These are phyloP conservation scores for Penicillium polonicum DNA, from an alignment of 2,329 filamentous ascomycete species.

Conservation along the genomic window DNA sequence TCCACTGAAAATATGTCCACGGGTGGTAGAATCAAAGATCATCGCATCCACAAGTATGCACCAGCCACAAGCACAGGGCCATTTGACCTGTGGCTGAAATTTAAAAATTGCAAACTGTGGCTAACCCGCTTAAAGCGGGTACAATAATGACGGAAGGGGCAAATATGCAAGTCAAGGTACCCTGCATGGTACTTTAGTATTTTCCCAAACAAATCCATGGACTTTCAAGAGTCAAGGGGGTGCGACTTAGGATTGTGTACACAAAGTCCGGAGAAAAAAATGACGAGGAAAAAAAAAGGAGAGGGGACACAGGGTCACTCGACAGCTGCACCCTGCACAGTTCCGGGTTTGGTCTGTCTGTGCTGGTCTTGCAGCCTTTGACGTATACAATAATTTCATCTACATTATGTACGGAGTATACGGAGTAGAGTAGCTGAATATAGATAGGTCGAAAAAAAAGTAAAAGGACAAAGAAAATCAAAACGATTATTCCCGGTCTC, in stretches of 20 bases:
- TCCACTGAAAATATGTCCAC: background rate
- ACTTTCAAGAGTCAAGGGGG: background rate
- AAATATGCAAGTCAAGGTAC: constrained; percentile 23
- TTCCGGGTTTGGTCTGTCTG: constrained; percentile 20
- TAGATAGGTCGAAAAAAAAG: background rate
- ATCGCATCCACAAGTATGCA: constrained; percentile 3
- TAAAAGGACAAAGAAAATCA: background rate
- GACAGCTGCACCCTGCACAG: constrained; percentile 19
- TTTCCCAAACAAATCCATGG: constrained; percentile 2
- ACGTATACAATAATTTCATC: background rate
- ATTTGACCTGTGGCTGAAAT: background rate
- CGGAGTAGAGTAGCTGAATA: background rate
- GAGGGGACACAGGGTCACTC: constrained; percentile 13
- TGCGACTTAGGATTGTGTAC: background rate
- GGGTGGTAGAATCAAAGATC: background rate
- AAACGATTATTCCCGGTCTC: background rate
- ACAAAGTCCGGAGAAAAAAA: constrained; percentile 6
- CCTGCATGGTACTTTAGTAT: constrained; percentile 14
- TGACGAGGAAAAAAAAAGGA: background rate
- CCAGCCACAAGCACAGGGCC: background rate
- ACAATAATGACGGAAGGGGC: constrained; percentile 28
- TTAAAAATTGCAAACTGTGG: constrained; percentile 5
- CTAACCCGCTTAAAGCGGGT: constrained; percentile 15
- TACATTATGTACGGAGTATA: background rate
- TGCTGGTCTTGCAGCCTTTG: constrained; percentile 17